A percentile compares a stretch with the other conserved stretches of the same genome.
phyloP scores from a whole-genome alignment of 345 rosid species.

The Erysimum cheiranthoides region DNA sequence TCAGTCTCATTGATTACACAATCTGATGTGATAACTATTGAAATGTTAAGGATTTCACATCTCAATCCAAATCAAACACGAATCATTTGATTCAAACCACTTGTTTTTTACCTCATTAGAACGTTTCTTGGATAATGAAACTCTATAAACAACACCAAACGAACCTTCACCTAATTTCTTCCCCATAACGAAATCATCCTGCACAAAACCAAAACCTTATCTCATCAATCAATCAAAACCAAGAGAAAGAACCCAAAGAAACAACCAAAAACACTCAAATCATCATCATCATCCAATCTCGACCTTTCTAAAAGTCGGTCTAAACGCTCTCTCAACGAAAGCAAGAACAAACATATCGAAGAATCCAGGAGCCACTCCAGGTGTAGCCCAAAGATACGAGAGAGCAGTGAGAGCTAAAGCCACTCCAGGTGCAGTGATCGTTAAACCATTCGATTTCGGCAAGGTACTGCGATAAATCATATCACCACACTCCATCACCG shows the following conservation, averaged over 20 bases:
- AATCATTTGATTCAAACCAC: slow-evolving; percentile 17
- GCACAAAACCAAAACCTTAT: slow-evolving; percentile 39
- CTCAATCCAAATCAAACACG: slow-evolving; percentile 3
- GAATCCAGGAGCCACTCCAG: slow-evolving; percentile 99
- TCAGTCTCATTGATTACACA: neutral
- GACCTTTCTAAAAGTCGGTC: slow-evolving; percentile 81
- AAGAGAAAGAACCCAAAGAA: neutral
- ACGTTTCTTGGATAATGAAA: slow-evolving; percentile 67
- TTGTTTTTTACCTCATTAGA: slow-evolving; percentile 62
- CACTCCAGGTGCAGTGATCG: slow-evolving; percentile 82
- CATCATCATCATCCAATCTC: slow-evolving; percentile 1
- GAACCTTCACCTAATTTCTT: slow-evolving; percentile 98
- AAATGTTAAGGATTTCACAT: too few relatives aligned
- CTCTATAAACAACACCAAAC: slow-evolving; percentile 88
- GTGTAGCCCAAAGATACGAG: slow-evolving; percentile 98
- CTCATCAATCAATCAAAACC: neutral
- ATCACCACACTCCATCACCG: slow-evolving; percentile 98
- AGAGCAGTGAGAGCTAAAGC: slow-evolving; percentile 76
- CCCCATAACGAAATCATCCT: slow-evolving; percentile 96
- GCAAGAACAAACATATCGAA: slow-evolving; percentile 97
- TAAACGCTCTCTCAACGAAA: slow-evolving; percentile 80
- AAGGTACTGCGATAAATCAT: slow-evolving; percentile 92
- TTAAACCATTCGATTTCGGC: slow-evolving; percentile 77
- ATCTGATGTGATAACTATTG: neutral
- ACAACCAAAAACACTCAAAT: neutral